Conservation (phyloP, 176 grass and related monocot genomes). For the Areca catechu region DNA sequence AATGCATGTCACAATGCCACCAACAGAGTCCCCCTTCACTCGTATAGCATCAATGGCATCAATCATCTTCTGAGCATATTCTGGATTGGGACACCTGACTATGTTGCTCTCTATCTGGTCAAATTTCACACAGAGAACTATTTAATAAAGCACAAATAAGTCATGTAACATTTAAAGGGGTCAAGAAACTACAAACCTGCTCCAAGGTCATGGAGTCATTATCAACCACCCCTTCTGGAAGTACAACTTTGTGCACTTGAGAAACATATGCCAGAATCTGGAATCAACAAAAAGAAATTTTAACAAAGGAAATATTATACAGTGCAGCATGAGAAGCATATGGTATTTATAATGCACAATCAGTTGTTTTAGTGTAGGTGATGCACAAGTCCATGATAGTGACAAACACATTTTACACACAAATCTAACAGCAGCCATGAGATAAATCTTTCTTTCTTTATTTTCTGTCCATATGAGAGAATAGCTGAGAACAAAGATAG, state of each 20-base stretch:
- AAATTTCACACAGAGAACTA: slow-evolving; percentile 23
- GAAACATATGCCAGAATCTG: slow-evolving; percentile 95
- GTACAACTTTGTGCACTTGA: slow-evolving; percentile 88
- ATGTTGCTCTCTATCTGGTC: slow-evolving; percentile 97
- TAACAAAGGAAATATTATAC: no score
- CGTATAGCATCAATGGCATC: slow-evolving; percentile 80
- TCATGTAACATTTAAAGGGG: background rate
- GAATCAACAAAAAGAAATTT: background rate
- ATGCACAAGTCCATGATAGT: background rate
- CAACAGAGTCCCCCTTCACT: slow-evolving; percentile 81
- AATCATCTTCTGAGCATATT: slow-evolving; percentile 97
- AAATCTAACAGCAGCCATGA: background rate
- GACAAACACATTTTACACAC: background rate
- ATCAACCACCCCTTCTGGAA: slow-evolving; percentile 81
- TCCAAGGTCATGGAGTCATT: slow-evolving; percentile 69
- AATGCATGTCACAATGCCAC: slow-evolving; percentile 94
- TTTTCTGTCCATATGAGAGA: no score
- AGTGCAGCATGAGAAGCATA: background rate
- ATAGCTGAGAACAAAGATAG: no score
- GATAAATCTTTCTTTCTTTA: no score
- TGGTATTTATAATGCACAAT: background rate
- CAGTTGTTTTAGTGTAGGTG: background rate
- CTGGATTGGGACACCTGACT: slow-evolving; percentile 83
- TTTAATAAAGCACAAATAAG: slow-evolving; percentile 11
- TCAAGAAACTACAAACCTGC: slow-evolving; percentile 38